A percentile compares a stretch with the other conserved stretches of the same genome.
phyloP scores from a whole-genome alignment of 331 rosid genomes.

The Phaseolus coccineus region DNA sequence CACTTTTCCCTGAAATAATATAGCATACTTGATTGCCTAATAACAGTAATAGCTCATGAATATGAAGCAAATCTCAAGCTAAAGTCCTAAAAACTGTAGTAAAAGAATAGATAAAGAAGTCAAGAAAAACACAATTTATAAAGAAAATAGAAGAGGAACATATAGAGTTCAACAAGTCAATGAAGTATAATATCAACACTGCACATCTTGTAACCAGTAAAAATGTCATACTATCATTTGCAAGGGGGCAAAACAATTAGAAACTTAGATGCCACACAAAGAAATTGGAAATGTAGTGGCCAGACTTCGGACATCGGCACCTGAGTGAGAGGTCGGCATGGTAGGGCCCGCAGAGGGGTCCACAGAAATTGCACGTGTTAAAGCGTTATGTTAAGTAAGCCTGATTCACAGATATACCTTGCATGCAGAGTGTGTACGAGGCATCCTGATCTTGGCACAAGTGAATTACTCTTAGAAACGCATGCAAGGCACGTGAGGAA shows the following conservation, averaged over 20 bases:
- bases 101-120: background rate
- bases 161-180: background rate
- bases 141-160: background rate
- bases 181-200: background rate
- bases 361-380: no score
- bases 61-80: background rate
- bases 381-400: no score
- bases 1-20: background rate
- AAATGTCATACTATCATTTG: background rate
- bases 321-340: no score
- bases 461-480: no score
- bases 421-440: no score
- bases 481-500: no score
- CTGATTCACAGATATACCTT: no score
- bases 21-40: background rate
- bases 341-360: no score
- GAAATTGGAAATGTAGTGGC: no score
- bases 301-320: no score
- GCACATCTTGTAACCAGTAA: background rate
- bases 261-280: background rate
- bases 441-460: no score
- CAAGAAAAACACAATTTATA: background rate
- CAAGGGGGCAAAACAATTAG: background rate
- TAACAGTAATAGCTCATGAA: background rate
- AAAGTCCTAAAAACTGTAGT: background rate